phyloP scores from a whole-genome alignment of 106 monocot genomes.

The Platanthera zijinensis region DNA sequence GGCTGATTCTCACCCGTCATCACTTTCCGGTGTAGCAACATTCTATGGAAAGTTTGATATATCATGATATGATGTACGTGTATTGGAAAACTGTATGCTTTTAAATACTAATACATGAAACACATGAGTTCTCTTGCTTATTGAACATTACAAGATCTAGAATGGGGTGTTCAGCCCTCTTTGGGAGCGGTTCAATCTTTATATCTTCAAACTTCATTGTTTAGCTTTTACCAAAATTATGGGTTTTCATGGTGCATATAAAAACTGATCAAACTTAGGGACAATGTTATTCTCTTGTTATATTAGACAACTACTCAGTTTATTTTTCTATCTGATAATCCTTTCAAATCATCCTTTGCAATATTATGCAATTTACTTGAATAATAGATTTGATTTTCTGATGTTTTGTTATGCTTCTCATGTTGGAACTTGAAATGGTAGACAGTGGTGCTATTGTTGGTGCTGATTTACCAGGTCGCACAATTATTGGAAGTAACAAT shows the following conservation, averaged over 20 bases:
- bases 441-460: constrained; percentile 98
- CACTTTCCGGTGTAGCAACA: background rate
- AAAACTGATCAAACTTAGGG: background rate
- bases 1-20: background rate
- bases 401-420: background rate
- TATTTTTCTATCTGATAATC: background rate
- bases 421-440: constrained; percentile 22
- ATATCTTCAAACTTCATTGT: background rate
- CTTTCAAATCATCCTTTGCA: background rate
- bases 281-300: background rate
- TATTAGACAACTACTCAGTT: background rate
- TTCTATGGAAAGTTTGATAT: too few species aligned
- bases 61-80: too few species aligned
- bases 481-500: constrained; percentile 75
- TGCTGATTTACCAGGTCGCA: constrained; percentile 70
- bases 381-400: background rate
- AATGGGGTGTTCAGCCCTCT: background rate
- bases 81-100: too few species aligned
- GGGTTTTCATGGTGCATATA: background rate
- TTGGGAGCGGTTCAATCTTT: background rate
- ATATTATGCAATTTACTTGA: background rate
- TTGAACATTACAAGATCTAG: too few species aligned
- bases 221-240: background rate
- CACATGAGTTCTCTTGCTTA: too few species aligned
- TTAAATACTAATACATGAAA: too few species aligned